These are phyloP conservation scores for Poronia punctata DNA, from an alignment of 495 filamentous ascomycete genomes.

Conservation along the genomic window DNA sequence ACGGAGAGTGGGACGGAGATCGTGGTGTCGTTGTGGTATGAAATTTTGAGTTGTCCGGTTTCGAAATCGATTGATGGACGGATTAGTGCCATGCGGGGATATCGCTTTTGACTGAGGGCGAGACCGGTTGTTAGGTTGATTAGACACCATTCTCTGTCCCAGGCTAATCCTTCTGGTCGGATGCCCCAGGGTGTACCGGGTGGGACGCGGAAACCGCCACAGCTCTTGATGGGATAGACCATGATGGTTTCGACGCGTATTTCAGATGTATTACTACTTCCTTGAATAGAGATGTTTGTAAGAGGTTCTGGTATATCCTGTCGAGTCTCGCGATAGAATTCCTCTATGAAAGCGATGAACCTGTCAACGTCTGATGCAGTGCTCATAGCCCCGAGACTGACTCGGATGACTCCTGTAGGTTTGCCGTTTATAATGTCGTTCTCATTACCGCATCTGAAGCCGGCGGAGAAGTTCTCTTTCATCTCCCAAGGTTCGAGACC, in stretches of 20 bases:
- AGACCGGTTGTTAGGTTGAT: constrained; percentile 74
- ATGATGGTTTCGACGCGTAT: constrained; percentile 53
- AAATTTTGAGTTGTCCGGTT: constrained; percentile 39
- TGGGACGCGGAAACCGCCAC: constrained; percentile 69
- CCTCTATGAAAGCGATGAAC: constrained; percentile 63
- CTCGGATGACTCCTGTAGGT: constrained; percentile 78
- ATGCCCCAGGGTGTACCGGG: constrained; percentile 62
- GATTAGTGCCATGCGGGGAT: constrained; percentile 78
- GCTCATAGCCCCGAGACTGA: constrained; percentile 85
- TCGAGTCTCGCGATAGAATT: constrained; percentile 63
- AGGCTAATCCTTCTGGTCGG: constrained; percentile 68
- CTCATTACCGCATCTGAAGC: constrained; percentile 71
- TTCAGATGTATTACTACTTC: constrained; percentile 9
- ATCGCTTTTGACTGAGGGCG: constrained; percentile 73
- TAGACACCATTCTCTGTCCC: constrained; percentile 93
- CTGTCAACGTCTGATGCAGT: constrained; percentile 64
- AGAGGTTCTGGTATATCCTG: constrained; percentile 6
- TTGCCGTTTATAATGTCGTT: constrained; percentile 76
- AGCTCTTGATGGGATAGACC: constrained; percentile 85
- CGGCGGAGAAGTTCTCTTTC: constrained; percentile 69
- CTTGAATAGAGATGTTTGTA: background rate
- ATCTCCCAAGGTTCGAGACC: constrained; percentile 70
- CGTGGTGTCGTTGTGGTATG: constrained; percentile 36
- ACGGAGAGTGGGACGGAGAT: constrained; percentile 59
- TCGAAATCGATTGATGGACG: constrained; percentile 62